Evolutionary conservation across 176 grass and related monocot species (phyloP).

Genomic region (Oryza meridionalis): DNA sequence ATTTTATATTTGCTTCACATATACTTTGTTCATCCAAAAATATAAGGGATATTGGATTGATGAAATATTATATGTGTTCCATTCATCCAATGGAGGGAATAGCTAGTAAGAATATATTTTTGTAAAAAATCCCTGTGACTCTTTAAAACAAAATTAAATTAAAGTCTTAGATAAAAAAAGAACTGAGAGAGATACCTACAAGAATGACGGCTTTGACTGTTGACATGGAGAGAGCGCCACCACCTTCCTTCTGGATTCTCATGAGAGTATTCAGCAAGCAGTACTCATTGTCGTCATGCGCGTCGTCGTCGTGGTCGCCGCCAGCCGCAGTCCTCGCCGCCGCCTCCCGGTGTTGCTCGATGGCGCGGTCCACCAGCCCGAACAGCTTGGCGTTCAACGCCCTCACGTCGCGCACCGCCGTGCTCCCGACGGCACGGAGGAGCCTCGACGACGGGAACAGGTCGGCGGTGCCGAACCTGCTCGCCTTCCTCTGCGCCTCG

Average conservation of each 20-base stretch:
- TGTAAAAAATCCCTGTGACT: too few species aligned
- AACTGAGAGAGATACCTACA: background rate
- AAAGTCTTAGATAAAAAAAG: too few species aligned
- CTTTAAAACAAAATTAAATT: too few species aligned
- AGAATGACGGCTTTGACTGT: conserved; percentile 36
- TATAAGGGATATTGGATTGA: too few species aligned
- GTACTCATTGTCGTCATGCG: background rate
- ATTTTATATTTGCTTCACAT: too few species aligned
- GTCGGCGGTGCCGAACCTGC: conserved; percentile 27
- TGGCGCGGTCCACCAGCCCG: conserved; percentile 11
- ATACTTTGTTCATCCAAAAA: too few species aligned
- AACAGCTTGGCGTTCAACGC: background rate
- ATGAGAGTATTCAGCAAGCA: conserved; percentile 39
- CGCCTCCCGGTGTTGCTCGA: background rate
- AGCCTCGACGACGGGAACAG: conserved; percentile 40
- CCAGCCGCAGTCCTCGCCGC: background rate
- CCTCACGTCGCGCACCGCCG: background rate
- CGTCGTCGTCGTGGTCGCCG: background rate
- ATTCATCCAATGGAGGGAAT: too few species aligned
- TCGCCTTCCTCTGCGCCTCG: background rate
- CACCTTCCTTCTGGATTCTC: background rate
- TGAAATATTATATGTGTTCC: too few species aligned
- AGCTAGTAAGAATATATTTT: too few species aligned
- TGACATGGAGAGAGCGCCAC: background rate
- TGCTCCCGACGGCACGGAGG: background rate